Conservation (phyloP, 495 filamentous ascomycete species). For the Cetradonia linearis region DNA sequence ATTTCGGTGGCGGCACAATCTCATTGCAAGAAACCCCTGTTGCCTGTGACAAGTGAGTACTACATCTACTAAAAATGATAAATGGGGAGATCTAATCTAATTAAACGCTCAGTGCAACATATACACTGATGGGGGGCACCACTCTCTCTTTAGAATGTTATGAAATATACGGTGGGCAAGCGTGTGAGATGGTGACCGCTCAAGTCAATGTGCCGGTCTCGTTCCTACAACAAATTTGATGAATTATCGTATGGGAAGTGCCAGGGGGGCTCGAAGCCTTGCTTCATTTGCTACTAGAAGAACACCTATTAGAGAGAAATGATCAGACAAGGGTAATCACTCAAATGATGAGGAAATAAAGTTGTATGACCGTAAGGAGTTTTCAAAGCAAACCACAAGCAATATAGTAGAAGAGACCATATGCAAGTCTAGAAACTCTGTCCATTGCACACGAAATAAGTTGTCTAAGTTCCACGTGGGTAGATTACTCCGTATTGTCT, state of each 20-base stretch:
- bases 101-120: constrained; percentile 3
- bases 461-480: background rate
- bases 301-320: background rate
- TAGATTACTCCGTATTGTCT: background rate
- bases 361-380: background rate
- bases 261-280: background rate
- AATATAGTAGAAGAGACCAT: background rate
- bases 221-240: constrained; percentile 4
- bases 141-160: constrained; percentile 7
- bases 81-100: background rate
- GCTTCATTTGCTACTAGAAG: background rate
- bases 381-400: background rate
- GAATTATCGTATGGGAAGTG: background rate
- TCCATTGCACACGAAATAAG: background rate
- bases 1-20: constrained; percentile 1
- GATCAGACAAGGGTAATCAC: background rate
- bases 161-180: constrained; percentile 1
- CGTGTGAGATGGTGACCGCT: constrained; percentile 12
- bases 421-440: background rate
- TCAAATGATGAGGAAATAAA: background rate
- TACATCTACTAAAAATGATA: background rate
- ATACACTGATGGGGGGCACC: background rate
- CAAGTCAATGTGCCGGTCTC: constrained; percentile 7
- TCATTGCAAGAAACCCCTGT: background rate
- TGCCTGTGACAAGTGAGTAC: background rate